Percentiles rank a stretch among this genome's conserved stretches.
Conservation (phyloP, 2,329 filamentous ascomycete species). For the Chrysoporthe cubensis region DNA sequence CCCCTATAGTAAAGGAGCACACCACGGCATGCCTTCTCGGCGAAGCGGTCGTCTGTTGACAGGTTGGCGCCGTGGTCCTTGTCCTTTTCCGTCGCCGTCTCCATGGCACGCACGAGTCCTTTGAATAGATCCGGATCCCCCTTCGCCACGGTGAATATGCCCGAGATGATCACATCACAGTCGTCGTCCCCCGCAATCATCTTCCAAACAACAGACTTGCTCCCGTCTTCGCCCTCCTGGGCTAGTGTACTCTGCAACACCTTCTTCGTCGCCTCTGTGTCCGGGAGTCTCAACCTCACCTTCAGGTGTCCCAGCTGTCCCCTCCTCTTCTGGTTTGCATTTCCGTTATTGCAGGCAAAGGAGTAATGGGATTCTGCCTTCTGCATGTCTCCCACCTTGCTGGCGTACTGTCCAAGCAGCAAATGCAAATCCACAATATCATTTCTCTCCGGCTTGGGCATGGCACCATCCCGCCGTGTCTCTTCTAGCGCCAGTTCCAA, state of each 20-base stretch:
- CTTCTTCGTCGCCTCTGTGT: constrained; percentile 14
- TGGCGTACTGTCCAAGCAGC: constrained; percentile 26
- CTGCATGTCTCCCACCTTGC: constrained; percentile 7
- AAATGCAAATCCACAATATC: constrained; percentile 29
- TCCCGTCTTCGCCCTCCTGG: not conserved
- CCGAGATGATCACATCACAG: constrained; percentile 27
- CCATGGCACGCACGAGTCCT: constrained; percentile 22
- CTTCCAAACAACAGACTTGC: constrained; percentile 28
- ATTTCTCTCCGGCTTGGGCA: constrained; percentile 26
- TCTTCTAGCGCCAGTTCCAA: constrained; percentile 22
- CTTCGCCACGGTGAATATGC: constrained; percentile 30
- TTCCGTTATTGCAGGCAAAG: not conserved
- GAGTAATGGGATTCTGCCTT: not conserved
- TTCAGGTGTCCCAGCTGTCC: constrained; percentile 10
- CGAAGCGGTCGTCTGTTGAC: constrained; percentile 27
- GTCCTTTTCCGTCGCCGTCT: not conserved
- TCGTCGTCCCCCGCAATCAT: constrained; percentile 27
- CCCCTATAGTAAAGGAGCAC: constrained; percentile 27
- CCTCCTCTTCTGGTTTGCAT: not conserved
- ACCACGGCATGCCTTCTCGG: constrained; percentile 28
- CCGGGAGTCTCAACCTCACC: not conserved
- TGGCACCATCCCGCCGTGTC: constrained; percentile 19
- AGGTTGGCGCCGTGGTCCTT: not conserved
- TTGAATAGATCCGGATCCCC: constrained; percentile 27
- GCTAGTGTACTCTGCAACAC: constrained; percentile 14